Conservation (phyloP, 345 rosid species). For the Ceriops decandra region DNA sequence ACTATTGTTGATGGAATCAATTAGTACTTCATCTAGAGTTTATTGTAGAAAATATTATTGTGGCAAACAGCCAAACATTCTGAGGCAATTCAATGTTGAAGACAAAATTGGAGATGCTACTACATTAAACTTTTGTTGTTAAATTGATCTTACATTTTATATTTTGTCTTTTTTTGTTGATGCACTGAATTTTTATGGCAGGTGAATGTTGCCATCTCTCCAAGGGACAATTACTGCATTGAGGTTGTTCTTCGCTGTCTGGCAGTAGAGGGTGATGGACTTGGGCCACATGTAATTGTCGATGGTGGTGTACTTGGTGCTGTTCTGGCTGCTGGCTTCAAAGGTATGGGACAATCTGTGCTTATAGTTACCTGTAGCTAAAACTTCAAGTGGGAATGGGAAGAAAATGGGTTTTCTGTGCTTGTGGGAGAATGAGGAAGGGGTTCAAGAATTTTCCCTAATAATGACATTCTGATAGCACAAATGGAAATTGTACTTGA, state of each 20-base stretch:
- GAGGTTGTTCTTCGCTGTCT: constrained; percentile 85
- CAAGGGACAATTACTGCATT: constrained; percentile 68
- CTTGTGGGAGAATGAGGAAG: too few species aligned
- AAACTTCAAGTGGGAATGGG: too few species aligned
- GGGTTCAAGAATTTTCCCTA: too few species aligned
- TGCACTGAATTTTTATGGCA: constrained; percentile 30
- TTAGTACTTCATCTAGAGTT: too few species aligned
- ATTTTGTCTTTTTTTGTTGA: constrained; percentile 4
- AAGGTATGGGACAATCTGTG: constrained; percentile 44
- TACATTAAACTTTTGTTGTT: not conserved
- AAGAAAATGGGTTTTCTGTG: too few species aligned
- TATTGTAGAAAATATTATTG: too few species aligned
- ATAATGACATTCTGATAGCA: too few species aligned
- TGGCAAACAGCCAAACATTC: too few species aligned
- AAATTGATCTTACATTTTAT: constrained; percentile 3
- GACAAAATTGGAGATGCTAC: too few species aligned
- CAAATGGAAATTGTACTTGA: too few species aligned
- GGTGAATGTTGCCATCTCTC: constrained; percentile 76
- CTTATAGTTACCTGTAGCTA: not conserved
- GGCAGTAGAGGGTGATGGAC: constrained; percentile 89
- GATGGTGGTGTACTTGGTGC: constrained; percentile 85
- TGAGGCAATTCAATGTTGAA: too few species aligned
- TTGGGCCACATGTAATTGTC: constrained; percentile 51
- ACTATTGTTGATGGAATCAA: too few species aligned
- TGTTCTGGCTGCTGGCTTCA: constrained; percentile 88